A percentile compares a stretch with the other conserved stretches of the same genome.
Evolutionary conservation across 2,329 filamentous ascomycete genomes (phyloP).

Genomic region (Phyllachora maydis): DNA sequence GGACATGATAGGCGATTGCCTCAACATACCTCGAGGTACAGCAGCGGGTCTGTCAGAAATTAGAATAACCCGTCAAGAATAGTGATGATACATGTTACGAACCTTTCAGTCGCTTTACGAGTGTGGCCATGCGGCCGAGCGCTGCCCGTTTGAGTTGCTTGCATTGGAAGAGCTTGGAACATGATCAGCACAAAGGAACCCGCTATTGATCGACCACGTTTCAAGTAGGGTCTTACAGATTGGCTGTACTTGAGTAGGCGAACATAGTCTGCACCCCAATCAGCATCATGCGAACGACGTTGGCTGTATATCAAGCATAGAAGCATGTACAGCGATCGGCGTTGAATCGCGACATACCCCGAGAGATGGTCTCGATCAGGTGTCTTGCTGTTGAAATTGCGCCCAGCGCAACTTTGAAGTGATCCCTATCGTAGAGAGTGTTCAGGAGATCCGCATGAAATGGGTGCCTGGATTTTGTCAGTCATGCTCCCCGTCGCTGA

Average conservation of each 20-base stretch:
- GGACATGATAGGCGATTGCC: no score
- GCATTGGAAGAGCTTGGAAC: conserved; percentile 95
- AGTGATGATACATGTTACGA: no score
- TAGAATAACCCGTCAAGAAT: no score
- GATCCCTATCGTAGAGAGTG: conserved; percentile 91
- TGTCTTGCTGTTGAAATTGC: conserved; percentile 93
- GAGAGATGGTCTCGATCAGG: conserved; percentile 83
- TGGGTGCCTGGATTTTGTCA: conserved; percentile 5
- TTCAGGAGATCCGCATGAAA: conserved; percentile 59
- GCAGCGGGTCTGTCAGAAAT: conserved; percentile 81
- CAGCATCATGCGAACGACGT: no score
- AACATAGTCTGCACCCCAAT: no score
- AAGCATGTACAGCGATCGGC: no score
- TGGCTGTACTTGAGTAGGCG: conserved; percentile 81
- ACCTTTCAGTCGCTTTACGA: conserved; percentile 84
- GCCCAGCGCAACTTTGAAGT: conserved; percentile 90
- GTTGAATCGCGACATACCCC: no score
- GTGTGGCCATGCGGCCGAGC: conserved; percentile 93
- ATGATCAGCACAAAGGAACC: no score
- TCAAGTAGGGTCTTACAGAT: no score
- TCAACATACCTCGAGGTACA: conserved; percentile 93
- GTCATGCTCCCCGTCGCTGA: conserved; percentile 9
- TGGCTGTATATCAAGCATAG: no score
- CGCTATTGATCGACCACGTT: no score
- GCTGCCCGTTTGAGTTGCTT: conserved; percentile 96